These are phyloP conservation scores for Clathrus columnatus DNA, from an alignment of 768 basidiomycete genomes.

Conservation along the genomic window DNA sequence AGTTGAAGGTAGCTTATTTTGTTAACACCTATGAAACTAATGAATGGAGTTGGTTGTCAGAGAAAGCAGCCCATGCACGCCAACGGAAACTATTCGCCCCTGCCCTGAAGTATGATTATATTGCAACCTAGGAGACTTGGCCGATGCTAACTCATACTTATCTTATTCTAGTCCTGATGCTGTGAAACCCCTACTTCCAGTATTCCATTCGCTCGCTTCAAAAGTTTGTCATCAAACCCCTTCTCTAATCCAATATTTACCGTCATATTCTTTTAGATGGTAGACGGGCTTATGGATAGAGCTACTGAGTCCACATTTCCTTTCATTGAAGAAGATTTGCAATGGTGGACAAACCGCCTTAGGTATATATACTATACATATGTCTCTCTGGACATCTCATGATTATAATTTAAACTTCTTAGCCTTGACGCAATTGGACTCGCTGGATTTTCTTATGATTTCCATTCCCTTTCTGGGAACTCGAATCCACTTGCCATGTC, in stretches of 20 bases:
- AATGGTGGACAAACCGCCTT: slow-evolving; percentile 10
- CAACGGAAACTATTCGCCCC: slow-evolving; percentile 10
- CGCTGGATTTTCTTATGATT: neutral
- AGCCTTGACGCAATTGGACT: slow-evolving; percentile 1
- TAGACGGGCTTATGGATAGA: neutral
- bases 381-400: neutral
- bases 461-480: slow-evolving; percentile 7
- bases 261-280: neutral
- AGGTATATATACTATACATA: neutral
- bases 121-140: neutral
- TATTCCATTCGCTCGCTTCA: slow-evolving; percentile 1
- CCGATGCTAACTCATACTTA: neutral
- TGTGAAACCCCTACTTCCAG: neutral
- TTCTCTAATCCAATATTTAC: neutral
- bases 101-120: neutral
- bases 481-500: neutral
- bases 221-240: neutral
- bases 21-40: neutral
- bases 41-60: neutral
- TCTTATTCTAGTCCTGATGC: neutral
- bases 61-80: slow-evolving; percentile 11
- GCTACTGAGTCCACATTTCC: neutral
- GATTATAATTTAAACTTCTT: neutral
- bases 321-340: slow-evolving; percentile 6
- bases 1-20: slow-evolving; percentile 43